A percentile compares a stretch with the other conserved stretches of the same genome.
Evolutionary conservation across 495 filamentous ascomycete species (phyloP).

Genomic region (Hypoxylon perforatum): DNA sequence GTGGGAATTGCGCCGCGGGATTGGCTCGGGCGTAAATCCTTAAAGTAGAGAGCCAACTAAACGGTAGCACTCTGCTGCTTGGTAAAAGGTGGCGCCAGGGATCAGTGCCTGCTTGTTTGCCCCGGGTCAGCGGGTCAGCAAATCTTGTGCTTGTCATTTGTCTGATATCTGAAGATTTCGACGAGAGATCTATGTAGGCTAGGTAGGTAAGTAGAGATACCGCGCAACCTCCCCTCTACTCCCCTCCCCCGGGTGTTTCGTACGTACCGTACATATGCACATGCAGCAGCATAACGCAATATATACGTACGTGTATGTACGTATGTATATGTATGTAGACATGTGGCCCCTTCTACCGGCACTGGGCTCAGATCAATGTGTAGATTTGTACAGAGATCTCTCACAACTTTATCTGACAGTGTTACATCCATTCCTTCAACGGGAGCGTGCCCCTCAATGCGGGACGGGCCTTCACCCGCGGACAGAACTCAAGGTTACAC

Average conservation of each 20-base stretch:
- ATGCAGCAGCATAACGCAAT: constrained; percentile 40
- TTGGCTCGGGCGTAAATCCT: constrained; percentile 23
- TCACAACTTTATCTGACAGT: constrained; percentile 29
- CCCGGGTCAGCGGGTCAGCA: constrained; percentile 29
- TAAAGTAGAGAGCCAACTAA: not conserved
- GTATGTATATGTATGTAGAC: no score
- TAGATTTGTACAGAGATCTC: constrained; percentile 34
- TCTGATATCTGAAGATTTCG: constrained; percentile 36
- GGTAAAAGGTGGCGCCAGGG: constrained; percentile 6
- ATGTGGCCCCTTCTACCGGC: constrained; percentile 13
- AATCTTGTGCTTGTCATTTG: constrained; percentile 28
- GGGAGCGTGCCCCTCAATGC: constrained; percentile 4
- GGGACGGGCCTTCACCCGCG: constrained; percentile 34
- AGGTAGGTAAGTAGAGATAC: no score
- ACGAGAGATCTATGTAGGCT: constrained; percentile 27
- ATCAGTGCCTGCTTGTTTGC: constrained; percentile 13
- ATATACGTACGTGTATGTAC: no score
- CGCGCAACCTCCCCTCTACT: no score
- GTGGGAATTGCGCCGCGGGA: constrained; percentile 6
- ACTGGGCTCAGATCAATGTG: constrained; percentile 27
- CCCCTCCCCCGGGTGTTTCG: constrained; percentile 10
- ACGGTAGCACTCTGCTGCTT: constrained; percentile 19
- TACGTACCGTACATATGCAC: constrained; percentile 37
- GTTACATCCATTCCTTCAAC: constrained; percentile 24
- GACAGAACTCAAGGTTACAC: constrained; percentile 17